Conservation (phyloP, 1,284 basidiomycete species). For the Vanrija sp. region DNA sequence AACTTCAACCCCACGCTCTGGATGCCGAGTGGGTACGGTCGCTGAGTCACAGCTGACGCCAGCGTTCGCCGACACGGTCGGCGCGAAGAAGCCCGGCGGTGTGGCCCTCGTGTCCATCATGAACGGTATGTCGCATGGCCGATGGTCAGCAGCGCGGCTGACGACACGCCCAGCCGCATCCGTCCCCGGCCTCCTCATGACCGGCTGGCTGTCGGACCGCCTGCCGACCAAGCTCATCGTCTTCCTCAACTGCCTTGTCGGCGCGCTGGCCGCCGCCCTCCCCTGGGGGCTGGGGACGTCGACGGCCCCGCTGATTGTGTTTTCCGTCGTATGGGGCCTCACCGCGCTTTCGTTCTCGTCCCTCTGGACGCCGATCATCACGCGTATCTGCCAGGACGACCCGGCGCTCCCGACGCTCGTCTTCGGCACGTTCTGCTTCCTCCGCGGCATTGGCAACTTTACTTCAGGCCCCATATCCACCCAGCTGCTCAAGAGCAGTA, state of each 20-base stretch:
- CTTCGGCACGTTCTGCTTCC: slow-evolving; percentile 39
- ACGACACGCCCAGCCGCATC: slow-evolving; percentile 35
- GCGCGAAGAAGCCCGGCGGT: slow-evolving; percentile 31
- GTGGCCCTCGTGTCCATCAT: slow-evolving; percentile 44
- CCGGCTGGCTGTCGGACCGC: slow-evolving; percentile 43
- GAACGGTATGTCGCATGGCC: too few species aligned
- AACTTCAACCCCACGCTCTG: slow-evolving; percentile 45
- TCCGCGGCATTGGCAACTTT: slow-evolving; percentile 44
- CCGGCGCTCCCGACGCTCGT: slow-evolving; percentile 30
- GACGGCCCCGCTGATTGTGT: slow-evolving; percentile 24
- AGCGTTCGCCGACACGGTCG: slow-evolving; percentile 42
- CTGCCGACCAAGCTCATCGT: slow-evolving; percentile 31
- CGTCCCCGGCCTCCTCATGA: slow-evolving; percentile 36
- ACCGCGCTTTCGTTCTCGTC: slow-evolving; percentile 31
- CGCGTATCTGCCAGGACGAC: slow-evolving; percentile 29
- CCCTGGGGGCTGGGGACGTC: slow-evolving; percentile 46
- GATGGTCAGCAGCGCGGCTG: too few species aligned
- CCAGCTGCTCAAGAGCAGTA: slow-evolving; percentile 25
- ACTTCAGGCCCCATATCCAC: slow-evolving; percentile 40
- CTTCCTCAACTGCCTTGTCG: slow-evolving; percentile 31
- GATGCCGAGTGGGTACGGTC: slow-evolving; percentile 11
- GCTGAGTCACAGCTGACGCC: not conserved
- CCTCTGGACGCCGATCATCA: slow-evolving; percentile 35
- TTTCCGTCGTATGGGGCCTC: slow-evolving; percentile 31
- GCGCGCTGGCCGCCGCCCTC: slow-evolving; percentile 38